These are phyloP conservation scores for Solanum sparsipilum DNA, from an alignment of 257 asterid genomes.

Conservation along the genomic window DNA sequence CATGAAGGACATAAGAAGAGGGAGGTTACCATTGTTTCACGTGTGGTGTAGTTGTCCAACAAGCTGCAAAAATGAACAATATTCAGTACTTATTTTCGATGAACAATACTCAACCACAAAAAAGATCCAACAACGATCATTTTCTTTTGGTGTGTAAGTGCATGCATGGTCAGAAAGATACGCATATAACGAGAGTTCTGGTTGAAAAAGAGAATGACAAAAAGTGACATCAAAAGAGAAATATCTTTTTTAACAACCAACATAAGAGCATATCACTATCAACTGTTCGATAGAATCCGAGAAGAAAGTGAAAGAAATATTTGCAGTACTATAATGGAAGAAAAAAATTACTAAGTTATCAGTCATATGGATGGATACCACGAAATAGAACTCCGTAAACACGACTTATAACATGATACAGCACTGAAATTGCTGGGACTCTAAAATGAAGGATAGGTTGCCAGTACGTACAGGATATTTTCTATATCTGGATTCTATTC, in stretches of 20 bases:
- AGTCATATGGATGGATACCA: neutral
- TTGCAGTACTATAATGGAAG: neutral
- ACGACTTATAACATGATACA: neutral
- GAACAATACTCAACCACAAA: neutral
- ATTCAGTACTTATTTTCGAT: neutral
- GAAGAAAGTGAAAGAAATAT: neutral
- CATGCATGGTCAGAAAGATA: neutral
- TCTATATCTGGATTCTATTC: neutral
- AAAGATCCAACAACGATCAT: neutral
- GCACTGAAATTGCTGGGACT: neutral
- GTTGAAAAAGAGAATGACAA: neutral
- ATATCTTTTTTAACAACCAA: neutral
- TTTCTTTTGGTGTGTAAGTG: neutral
- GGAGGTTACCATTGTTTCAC: conserved; percentile 61
- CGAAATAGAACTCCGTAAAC: neutral
- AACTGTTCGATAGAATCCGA: neutral
- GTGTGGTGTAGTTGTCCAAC: conserved; percentile 78
- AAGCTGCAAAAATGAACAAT: conserved; percentile 46
- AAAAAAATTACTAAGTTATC: neutral
- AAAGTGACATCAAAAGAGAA: neutral
- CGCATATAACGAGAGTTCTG: neutral
- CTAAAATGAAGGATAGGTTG: neutral
- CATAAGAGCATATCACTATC: neutral
- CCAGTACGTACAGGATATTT: neutral
- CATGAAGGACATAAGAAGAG: neutral